These are phyloP conservation scores for Chaetomium cochliodes DNA, from an alignment of 495 filamentous ascomycete genomes.

Conservation along the genomic window DNA sequence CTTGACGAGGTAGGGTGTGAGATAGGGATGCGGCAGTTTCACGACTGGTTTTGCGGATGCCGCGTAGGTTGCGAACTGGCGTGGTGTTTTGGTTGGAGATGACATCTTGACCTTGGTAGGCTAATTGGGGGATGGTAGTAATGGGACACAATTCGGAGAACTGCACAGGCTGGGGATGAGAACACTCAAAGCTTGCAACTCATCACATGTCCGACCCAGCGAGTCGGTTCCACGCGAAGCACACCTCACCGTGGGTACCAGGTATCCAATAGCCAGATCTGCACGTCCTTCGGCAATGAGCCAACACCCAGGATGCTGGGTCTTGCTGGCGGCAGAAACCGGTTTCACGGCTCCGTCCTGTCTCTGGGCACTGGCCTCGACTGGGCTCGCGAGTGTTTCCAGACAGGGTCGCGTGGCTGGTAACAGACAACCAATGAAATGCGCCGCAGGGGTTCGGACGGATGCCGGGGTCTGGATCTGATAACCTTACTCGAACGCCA, in stretches of 20 bases:
- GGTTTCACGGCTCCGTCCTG: not conserved
- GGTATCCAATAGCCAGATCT: constrained; percentile 1
- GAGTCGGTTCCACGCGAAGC: not conserved
- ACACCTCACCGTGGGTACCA: not conserved
- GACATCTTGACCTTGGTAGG: constrained; percentile 9
- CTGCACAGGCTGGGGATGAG: not conserved
- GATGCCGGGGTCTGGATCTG: constrained; percentile 45
- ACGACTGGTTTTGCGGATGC: constrained; percentile 41
- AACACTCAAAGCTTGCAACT: not conserved
- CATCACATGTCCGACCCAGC: not conserved
- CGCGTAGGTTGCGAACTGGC: constrained; percentile 29
- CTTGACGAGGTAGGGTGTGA: constrained; percentile 42
- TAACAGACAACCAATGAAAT: constrained; percentile 26
- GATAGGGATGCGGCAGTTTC: constrained; percentile 50
- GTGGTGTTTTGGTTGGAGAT: constrained; percentile 16
- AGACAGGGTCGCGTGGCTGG: not conserved
- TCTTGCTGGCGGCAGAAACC: constrained; percentile 9
- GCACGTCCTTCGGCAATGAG: not conserved
- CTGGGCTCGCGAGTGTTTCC: not conserved
- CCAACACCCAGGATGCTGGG: not conserved
- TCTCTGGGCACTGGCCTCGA: no score
- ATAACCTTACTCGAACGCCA: constrained; percentile 48
- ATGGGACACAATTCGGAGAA: not conserved
- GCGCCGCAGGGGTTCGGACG: constrained; percentile 20
- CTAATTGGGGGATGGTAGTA: not conserved